Evolutionary conservation across 2,329 filamentous ascomycete species (phyloP), one percentile per base, ranked within the genome.

Genomic region (Pseudogymnoascus sp.): DNA sequence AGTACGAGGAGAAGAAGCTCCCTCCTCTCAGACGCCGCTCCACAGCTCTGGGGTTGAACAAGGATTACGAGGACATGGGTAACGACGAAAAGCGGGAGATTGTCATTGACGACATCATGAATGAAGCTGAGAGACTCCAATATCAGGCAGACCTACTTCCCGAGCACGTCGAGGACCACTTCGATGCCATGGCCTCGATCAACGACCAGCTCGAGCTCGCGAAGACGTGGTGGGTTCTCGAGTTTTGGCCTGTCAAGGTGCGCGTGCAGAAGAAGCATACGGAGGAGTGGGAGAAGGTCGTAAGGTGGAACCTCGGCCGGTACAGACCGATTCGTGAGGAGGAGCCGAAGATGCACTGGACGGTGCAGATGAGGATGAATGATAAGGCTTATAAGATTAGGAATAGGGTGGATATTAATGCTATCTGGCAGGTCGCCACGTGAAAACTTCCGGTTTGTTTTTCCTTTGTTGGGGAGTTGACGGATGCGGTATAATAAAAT

Each of bases 341-440:
- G 5, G 70, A 72, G 61, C 77, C 77, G 5, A 74, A 74, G 47
- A 69, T 78, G 69, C 77, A 79, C 66, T 79, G 77, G 77, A 78
- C 77, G 8, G 77, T 78, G 31, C 66, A 74, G 67, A 71, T 73
- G 62, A 66, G 74, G 26, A 73, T 76, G 54, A 64, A 72, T 11
- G 72, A 75, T 18, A 67, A 69, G 51, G 70, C 70, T 4, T 79
- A 79, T 64, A 70, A 71, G 61, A 66, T 75, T 11, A 72, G 68
- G 64, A 71, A 71, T 31, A 64, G 70, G 40, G 62, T 72, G 26
- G 71, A 72, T 51, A 67, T 67, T 61, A 67, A 72, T 45, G 69
- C 73, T 0, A 60, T 36, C 62, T 77, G 70, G 82, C 75, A 69
- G 36, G 60, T 67, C 51, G 26, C 37, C n/a, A 51, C 26, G 51